Evolutionary conservation across 805 yeast genomes (phyloP), one percentile per base, ranked within the genome.

Genomic region (Wickerhamiella domercqiae): DNA sequence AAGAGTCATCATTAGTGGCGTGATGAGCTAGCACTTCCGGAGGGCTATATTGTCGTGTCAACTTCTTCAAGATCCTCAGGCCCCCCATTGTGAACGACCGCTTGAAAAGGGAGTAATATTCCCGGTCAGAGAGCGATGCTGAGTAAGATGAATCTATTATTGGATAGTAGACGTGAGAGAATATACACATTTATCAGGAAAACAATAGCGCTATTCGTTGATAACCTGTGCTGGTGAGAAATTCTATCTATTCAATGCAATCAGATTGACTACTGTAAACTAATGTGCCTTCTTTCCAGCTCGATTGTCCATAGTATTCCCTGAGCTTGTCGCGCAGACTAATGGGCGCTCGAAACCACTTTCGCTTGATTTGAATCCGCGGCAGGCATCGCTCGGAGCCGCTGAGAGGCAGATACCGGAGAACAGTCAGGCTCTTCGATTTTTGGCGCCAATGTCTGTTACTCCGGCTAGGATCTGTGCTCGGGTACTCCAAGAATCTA

Each of bases 31-130:
- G 39, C 3, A 43, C 32, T n/a, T 44, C 48, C 9, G 47, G 39
- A 13, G 43, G 21, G 34, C 38, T 35, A 34, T 40, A 21, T 19
- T 38, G 24, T 18, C 37, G n/a, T 2, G 25, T 7, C 29, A 43
- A 22, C 32, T 28, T 36, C 13, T 31, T 20, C 15, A 43, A 28
- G 3, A 40, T 16, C 17, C 36, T 25, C 3, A 39, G 28, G 3
- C 34, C 39, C 44, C 36, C 38, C 5, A 9, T 7, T 76, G 33
- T 53, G 51, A 49, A 76, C 77, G 35, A 78, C 62, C 7, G 32
- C 31, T 13, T 20, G 7, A 7, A 18, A 9, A 31, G n/a, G 18
- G 32, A 16, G 18, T 29, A 16, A 9, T 9, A n/a, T 29, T 29
- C 7, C n/a, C n/a, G n/a, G n/a, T n/a, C n/a, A n/a, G n/a, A n/a